phyloP scores from a whole-genome alignment of 2,329 filamentous ascomycete genomes.

The Ophiostoma sp. region DNA sequence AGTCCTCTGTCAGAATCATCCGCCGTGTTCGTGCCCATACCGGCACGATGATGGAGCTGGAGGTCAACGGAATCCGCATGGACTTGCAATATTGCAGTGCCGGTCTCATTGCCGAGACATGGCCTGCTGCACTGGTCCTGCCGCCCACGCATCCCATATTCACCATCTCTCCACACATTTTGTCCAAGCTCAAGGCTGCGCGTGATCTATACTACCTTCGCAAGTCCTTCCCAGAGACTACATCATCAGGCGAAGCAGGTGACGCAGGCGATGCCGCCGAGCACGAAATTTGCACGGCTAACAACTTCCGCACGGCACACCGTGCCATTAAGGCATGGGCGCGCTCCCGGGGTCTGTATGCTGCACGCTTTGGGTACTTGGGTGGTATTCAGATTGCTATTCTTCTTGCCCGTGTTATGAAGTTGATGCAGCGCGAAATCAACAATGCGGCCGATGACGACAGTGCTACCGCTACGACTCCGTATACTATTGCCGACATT shows the following conservation, averaged over 20 bases:
- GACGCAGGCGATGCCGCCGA: neutral
- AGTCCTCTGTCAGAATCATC: conserved; percentile 41
- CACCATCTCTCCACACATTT: conserved; percentile 48
- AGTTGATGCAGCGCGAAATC: conserved; percentile 38
- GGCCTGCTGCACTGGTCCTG: conserved; percentile 43
- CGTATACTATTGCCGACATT: conserved; percentile 42
- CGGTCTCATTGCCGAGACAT: conserved; percentile 48
- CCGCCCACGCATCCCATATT: conserved; percentile 50
- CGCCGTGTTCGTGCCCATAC: conserved; percentile 53
- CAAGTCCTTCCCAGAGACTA: conserved; percentile 53
- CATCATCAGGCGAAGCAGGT: conserved; percentile 27
- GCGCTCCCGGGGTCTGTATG: conserved; percentile 55
- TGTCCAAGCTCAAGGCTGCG: conserved; percentile 59
- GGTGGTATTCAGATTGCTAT: conserved; percentile 60
- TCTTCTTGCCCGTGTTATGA: conserved; percentile 55
- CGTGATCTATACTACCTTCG: conserved; percentile 58
- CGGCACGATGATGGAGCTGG: conserved; percentile 60
- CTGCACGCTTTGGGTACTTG: conserved; percentile 59
- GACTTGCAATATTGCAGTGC: conserved; percentile 64
- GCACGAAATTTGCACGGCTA: conserved; percentile 32
- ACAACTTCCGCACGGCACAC: conserved; percentile 53
- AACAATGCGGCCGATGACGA: neutral
- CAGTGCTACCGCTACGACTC: neutral
- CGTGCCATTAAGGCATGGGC: conserved; percentile 59
- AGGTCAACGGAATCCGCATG: conserved; percentile 52